Evolutionary conservation across 2,329 filamentous ascomycete genomes (phyloP).

Genomic region (Parastagonospora nodorum): DNA sequence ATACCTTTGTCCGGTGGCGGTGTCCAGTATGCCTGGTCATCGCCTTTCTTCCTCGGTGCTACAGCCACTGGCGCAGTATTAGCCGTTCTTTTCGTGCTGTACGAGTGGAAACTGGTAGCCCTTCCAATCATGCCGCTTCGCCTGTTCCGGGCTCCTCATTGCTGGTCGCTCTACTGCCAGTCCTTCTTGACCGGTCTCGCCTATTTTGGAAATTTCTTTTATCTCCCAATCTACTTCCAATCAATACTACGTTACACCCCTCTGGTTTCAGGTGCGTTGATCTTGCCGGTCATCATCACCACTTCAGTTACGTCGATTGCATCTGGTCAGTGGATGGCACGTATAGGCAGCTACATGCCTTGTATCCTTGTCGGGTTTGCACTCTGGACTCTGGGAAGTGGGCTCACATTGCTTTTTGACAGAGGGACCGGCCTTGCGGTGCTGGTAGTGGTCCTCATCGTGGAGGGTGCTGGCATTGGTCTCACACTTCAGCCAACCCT

Average conservation of each 20-base stretch:
- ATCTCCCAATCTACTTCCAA: conserved; percentile 66
- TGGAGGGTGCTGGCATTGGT: conserved; percentile 55
- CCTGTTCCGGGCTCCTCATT: conserved; percentile 60
- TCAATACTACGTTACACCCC: conserved; percentile 57
- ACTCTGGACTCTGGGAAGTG: conserved; percentile 58
- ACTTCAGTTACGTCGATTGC: conserved; percentile 19
- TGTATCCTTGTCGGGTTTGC: conserved; percentile 43
- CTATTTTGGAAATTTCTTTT: conserved; percentile 66
- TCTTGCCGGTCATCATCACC: conserved; percentile 48
- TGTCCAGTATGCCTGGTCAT: conserved; percentile 61
- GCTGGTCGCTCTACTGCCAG: conserved; percentile 62
- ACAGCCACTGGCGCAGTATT: conserved; percentile 55
- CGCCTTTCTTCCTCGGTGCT: conserved; percentile 64
- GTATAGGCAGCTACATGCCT: conserved; percentile 24
- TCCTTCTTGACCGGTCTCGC: conserved; percentile 64
- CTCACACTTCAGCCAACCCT: conserved; percentile 59
- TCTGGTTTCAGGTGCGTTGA: conserved; percentile 57
- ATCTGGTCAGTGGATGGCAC: conserved; percentile 25
- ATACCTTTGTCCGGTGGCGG: conserved; percentile 68
- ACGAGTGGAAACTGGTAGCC: conserved; percentile 61
- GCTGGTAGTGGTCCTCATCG: conserved; percentile 59
- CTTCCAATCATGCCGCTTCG: conserved; percentile 64
- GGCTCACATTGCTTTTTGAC: conserved; percentile 58
- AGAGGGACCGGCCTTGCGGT: conserved; percentile 50
- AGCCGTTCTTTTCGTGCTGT: conserved; percentile 56